A percentile compares a stretch with the other conserved stretches of the same genome.
These are phyloP conservation scores for Gloeophyllum trabeum DNA, from an alignment of 768 basidiomycete genomes.

Conservation along the genomic window DNA sequence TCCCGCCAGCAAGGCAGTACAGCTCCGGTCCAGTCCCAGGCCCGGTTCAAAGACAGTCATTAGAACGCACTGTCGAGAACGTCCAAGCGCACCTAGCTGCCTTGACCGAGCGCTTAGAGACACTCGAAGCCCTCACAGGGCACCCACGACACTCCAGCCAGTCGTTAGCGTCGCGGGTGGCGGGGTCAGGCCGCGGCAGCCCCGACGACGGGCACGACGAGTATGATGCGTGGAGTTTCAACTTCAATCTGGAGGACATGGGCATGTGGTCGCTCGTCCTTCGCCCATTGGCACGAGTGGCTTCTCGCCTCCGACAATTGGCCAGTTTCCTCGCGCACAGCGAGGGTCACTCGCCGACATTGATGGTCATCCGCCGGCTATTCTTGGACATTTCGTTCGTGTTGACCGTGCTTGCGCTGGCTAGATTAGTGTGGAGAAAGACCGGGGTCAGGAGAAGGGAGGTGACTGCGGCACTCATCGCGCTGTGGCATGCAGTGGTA, in stretches of 20 bases:
- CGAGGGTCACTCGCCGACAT: conserved; percentile 52
- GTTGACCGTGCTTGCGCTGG: conserved; percentile 45
- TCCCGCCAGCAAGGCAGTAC: too few species aligned
- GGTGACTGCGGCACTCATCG: conserved; percentile 48
- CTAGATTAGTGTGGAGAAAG: conserved; percentile 51
- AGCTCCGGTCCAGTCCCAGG: too few species aligned
- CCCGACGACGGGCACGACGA: conserved; percentile 9
- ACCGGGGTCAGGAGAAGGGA: conserved; percentile 63
- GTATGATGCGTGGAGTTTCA: conserved; percentile 4
- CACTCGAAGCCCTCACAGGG: conserved; percentile 34
- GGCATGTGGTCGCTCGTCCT: conserved; percentile 76
- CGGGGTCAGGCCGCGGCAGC: conserved; percentile 6
- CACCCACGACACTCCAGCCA: conserved; percentile 19
- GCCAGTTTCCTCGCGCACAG: conserved; percentile 46
- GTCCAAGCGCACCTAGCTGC: conserved; percentile 78
- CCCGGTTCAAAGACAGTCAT: too few species aligned
- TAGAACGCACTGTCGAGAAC: conserved; percentile 72
- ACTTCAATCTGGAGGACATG: conserved; percentile 72
- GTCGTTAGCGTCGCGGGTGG: conserved; percentile 23
- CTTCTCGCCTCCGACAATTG: conserved; percentile 36
- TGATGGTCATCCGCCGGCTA: conserved; percentile 59
- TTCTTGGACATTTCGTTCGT: conserved; percentile 74
- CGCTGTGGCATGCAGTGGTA: conserved; percentile 61
- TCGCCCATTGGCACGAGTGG: conserved; percentile 45
- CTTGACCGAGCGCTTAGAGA: conserved; percentile 54